Percentiles rank a stretch among this genome's conserved stretches.
Conservation (phyloP, 768 basidiomycete genomes). For the Tricholoma sp. region DNA sequence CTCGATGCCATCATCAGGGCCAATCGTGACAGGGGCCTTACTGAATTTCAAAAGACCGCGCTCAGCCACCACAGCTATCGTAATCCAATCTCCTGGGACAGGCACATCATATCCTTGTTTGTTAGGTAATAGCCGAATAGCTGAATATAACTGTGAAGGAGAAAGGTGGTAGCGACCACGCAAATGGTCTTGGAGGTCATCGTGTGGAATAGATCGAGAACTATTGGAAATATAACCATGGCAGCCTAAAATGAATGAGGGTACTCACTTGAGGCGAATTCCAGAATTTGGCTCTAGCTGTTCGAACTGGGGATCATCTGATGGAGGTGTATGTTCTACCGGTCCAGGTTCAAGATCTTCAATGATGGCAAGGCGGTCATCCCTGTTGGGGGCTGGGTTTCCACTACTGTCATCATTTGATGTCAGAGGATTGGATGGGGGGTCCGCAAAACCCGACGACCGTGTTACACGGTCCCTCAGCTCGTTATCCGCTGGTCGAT, state of each 20-base stretch:
- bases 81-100: conserved; percentile 90
- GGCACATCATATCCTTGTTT: conserved; percentile 89
- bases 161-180: conserved; percentile 82
- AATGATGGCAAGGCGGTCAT: conserved; percentile 64
- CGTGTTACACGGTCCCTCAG: conserved; percentile 14
- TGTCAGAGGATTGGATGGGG: conserved; percentile 16
- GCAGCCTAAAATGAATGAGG: background rate
- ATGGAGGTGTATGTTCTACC: conserved; percentile 60
- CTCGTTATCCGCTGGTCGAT: conserved; percentile 11
- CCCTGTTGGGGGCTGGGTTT: conserved; percentile 30
- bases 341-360: conserved; percentile 80
- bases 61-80: conserved; percentile 93
- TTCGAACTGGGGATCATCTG: conserved; percentile 73
- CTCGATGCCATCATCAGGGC: conserved; percentile 36
- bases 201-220: conserved; percentile 67
- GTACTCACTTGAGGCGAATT: conserved; percentile 75
- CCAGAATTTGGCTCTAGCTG: conserved; percentile 87
- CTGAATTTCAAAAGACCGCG: conserved; percentile 74
- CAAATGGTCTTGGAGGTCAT: conserved; percentile 76
- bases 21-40: conserved; percentile 56
- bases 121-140: conserved; percentile 68
- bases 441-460: conserved; percentile 33
- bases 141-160: conserved; percentile 85
- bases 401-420: background rate
- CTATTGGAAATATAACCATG: conserved; percentile 32